Base-by-base conservation (phyloP, 2,329 filamentous ascomycete genomes). In the Sclerotinia borealis region DNA sequence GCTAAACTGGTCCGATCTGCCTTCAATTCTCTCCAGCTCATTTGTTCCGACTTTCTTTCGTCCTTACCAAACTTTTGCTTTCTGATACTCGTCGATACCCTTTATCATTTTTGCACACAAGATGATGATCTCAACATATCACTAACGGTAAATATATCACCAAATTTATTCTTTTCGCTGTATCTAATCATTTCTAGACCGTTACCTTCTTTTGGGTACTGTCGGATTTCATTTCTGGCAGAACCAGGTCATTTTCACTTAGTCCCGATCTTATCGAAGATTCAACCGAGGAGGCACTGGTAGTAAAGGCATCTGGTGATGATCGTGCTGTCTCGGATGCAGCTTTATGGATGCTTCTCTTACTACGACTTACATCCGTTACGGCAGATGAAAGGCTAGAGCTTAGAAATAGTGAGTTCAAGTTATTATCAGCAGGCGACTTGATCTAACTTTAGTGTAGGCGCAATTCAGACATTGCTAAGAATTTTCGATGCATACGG, bases 141-240 rank as follows among this genome's bases (percentile, higher is more conserved):
- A 0, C 80, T 99, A 31, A 98, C 95, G 39, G 89, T 91, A 79
- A 76, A 84, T 75, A n/a, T 22, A 47, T 9, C n/a, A 15, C 34
- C 19, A 10, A 52, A 22, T 55, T 9, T 22, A 4, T 19, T 22
- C 10, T n/a, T 43, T 43, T 25, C 0, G 19, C 41, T 71, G 60
- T 61, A 36, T 36, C 70, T 61, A 58, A 65, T 58, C 43, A 34
- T 39, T 54, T 27, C 3, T 58, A 91, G 85, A 95, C 93, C 1
- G 91, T 96, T 10, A 96, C 93, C 0, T 95, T 96, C 73, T 96
- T 96, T 75, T 97, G 93, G 92, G 93, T 93, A 61, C 84, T 97
- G 9, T 96, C 93, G 0, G 93, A 97, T 75, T 95, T 93, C 67
- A 80, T 98, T 5, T 87, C 85, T 1, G 78, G 81, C 3, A 85